Base-by-base conservation (phyloP, 768 basidiomycete species). In the Lentinula sp. region DNA sequence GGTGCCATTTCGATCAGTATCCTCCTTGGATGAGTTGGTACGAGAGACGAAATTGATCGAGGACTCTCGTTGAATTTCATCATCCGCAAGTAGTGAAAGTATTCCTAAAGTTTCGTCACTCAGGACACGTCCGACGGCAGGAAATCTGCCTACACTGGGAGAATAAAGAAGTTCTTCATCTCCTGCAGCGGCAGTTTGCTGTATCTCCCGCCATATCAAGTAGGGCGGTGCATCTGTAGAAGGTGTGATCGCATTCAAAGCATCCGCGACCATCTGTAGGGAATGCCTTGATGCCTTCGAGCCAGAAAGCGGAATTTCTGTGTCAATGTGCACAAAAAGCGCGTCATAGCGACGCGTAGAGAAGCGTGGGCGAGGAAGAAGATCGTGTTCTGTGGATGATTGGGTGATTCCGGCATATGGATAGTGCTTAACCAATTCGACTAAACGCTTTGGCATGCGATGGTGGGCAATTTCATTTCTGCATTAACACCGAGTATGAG, bases 361-460 rank as follows among this genome's bases (percentile, higher is more conserved):
- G 67, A 91, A 86, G 0, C 81, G 84, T 5, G 90, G 86, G 7
- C 79, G 80, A 3, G 87, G 76, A 15, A 90, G 76, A 37, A 88
- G 76, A 63, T 76, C 72, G 33, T 78, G 67, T 53, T 79, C 72
- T 42, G 70, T 46, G 9, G 60, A 43, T 10, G 75, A 56, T 35
- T 73, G 57, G 64, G 64, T 62, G 62, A 64, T 72, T 60, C 71
- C 74, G 42, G 69, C 67, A 68, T 86, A 91, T 4, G 90, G 90
- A 64, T 92, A 93, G 32, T 82, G 72, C 58, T 82, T 78, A 39
- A 91, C 82, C 5, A 92, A 81, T 62, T 91, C 88, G 18, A 82
- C 74, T 3, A 93, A 80, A 36, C 90, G 86, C 18, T 79, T 80
- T 3, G 91, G 90, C 77, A 91, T 79, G 57, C 82, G 76, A 61